phyloP scores from a whole-genome alignment of 257 asterid species.

The Nicotiana otophora region DNA sequence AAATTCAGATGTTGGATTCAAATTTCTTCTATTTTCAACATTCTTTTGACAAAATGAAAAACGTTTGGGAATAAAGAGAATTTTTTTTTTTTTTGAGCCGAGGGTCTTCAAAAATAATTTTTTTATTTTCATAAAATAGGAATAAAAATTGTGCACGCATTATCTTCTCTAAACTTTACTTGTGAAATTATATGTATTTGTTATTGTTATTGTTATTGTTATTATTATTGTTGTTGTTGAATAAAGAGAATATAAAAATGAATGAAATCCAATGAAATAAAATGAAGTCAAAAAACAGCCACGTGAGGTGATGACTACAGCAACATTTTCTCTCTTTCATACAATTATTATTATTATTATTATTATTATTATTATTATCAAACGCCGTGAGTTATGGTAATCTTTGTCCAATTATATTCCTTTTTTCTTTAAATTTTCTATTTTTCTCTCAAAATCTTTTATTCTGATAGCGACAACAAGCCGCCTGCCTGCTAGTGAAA shows the following conservation, averaged over 20 bases:
- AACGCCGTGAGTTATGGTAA: neutral
- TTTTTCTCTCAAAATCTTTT: neutral
- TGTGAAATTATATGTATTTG: too few relatives aligned
- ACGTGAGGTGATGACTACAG: neutral
- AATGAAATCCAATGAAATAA: too few relatives aligned
- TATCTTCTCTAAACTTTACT: too few relatives aligned
- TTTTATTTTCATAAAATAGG: too few relatives aligned
- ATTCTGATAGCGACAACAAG: neutral
- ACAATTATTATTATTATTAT: neutral
- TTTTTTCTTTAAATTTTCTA: neutral
- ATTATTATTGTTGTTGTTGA: too few relatives aligned
- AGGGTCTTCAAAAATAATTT: too few relatives aligned
- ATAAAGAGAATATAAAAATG: neutral
- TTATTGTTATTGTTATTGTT: too few relatives aligned
- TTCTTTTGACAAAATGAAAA: too few relatives aligned
- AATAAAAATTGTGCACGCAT: fast-evolving
- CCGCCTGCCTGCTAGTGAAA: neutral
- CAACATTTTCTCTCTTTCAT: neutral
- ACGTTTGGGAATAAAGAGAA: too few relatives aligned
- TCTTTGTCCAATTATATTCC: neutral
- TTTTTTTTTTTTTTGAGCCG: too few relatives aligned
- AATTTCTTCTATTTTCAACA: too few relatives aligned
- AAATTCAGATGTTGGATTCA: too few relatives aligned
- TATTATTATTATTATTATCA: neutral
- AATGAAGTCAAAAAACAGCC: neutral